phyloP scores from a whole-genome alignment of 73 alveolate species.

The Blepharisma japonicum region DNA sequence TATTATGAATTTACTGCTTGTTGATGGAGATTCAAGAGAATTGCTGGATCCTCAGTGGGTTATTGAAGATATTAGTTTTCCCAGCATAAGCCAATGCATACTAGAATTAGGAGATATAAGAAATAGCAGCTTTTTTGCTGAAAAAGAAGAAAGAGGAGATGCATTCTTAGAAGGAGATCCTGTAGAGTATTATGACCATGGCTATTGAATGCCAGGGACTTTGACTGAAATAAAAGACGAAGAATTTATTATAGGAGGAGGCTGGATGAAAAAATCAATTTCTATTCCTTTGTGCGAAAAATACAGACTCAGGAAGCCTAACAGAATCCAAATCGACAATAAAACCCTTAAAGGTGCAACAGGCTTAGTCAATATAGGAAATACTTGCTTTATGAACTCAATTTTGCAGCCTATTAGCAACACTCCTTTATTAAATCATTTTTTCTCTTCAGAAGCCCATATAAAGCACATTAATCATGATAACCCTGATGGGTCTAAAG shows the following conservation, averaged over 20 bases:
- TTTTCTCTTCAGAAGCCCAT: conserved; percentile 22
- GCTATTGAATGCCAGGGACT: conserved; percentile 8
- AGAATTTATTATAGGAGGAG: not conserved
- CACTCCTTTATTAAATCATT: conserved; percentile 54
- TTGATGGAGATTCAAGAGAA: not conserved
- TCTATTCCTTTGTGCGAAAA: not conserved
- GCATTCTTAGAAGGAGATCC: too few species aligned
- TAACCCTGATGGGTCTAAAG: conserved; percentile 9
- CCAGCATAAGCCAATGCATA: too few species aligned
- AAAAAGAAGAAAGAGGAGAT: too few species aligned
- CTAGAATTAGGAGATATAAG: too few species aligned
- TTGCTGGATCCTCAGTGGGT: not conserved
- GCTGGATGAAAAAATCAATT: conserved; percentile 2
- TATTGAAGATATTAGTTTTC: not conserved
- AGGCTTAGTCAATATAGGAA: conserved; percentile 64
- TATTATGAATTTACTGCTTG: not conserved
- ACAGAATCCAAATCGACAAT: not conserved
- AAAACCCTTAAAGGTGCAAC: not conserved
- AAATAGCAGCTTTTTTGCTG: too few species aligned
- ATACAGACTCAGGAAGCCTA: not conserved
- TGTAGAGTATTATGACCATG: conserved; percentile 11
- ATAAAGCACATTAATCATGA: not conserved
- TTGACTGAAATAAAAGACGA: not conserved
- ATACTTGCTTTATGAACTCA: conserved; percentile 71
- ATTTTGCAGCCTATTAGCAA: conserved; percentile 46